Evolutionary conservation across 257 asterid genomes (phyloP), one percentile per base, ranked within the genome.

Genomic region (Echites panduratus): DNA sequence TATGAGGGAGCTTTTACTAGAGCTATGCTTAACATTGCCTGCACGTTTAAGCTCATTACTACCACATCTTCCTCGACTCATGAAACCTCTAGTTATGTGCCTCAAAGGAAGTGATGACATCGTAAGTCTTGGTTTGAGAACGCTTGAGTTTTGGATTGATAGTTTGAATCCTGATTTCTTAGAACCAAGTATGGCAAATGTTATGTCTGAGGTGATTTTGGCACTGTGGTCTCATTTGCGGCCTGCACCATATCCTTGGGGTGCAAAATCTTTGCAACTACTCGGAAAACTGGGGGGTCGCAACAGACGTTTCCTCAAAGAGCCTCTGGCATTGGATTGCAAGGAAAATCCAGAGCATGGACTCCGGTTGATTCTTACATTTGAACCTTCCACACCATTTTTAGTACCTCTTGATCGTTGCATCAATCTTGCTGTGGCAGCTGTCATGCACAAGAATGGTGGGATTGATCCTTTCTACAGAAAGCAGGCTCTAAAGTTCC

Each of bases 291-390:
- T 95, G 74, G 99, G 99, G 77, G 99, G 99, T 66, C 95, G 99
- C 56, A 95, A 95, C 77, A 86, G 99, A 67, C 98, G 99, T 77
- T 95, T 95, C 81, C 96, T 95, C 81, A 95, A 92, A 78, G 98
- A 95, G 80, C 99, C 99, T 62, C 94, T 95, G 56, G 90, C 97
- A 61, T 97, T 95, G 77, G 98, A 95, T 74, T 95, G 98, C 90
- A 95, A 95, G 87, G 99, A 95, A 82, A 95, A 90, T 76, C 99
- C 99, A 22, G 99, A 95, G 87, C 99, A 95, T 65, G 99, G 99
- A 56, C 95, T 92, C 76, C 88, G 99, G 58, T 70, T 92, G 74
- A 95, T 95, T 83, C 97, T 95, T 76, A 95, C 98, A 53, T 95
- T 95, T 87, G 98, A 95, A 83, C 99, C 99, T 73, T 83, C 96